Conservation (phyloP, 768 basidiomycete genomes). For the Strobilomyces confusus region DNA sequence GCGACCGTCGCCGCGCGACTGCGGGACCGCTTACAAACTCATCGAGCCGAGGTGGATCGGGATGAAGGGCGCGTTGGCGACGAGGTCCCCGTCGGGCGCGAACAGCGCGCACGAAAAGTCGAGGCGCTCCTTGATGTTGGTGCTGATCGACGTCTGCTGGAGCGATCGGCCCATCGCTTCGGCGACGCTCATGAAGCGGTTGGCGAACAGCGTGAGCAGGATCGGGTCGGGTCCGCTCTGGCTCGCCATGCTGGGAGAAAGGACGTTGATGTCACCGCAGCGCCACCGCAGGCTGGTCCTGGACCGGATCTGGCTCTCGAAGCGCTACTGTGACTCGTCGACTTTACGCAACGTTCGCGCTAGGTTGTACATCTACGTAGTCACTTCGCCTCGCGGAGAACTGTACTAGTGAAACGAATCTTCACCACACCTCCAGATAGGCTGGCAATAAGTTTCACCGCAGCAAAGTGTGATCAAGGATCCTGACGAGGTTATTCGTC, state of each 20-base stretch:
- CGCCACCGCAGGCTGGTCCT: too few relatives aligned
- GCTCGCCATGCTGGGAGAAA: slow-evolving; percentile 15
- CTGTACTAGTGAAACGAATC: too few relatives aligned
- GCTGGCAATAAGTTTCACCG: too few relatives aligned
- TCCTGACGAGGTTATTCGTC: too few relatives aligned
- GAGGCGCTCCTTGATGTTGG: slow-evolving; percentile 93
- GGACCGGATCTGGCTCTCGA: too few relatives aligned
- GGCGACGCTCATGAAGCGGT: slow-evolving; percentile 96
- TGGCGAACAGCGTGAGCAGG: slow-evolving; percentile 86
- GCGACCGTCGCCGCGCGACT: background rate
- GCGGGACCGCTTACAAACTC: slow-evolving; percentile 68
- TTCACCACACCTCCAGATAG: too few relatives aligned
- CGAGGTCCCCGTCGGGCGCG: slow-evolving; percentile 89
- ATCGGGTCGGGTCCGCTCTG: slow-evolving; percentile 70
- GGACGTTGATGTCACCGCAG: too few relatives aligned
- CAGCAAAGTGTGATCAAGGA: too few relatives aligned
- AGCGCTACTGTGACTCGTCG: too few relatives aligned
- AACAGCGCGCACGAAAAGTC: slow-evolving; percentile 96
- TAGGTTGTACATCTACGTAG: too few relatives aligned
- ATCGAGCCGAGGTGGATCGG: slow-evolving; percentile 85
- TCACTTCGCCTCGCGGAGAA: too few relatives aligned
- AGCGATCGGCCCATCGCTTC: slow-evolving; percentile 93
- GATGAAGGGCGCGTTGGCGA: slow-evolving; percentile 92
- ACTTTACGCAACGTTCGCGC: too few relatives aligned
- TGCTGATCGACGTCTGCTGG: slow-evolving; percentile 85